Percentiles rank a stretch among this genome's conserved stretches.
These are phyloP conservation scores for Solanum sejunctum DNA, from an alignment of 257 asterid genomes.

Conservation along the genomic window DNA sequence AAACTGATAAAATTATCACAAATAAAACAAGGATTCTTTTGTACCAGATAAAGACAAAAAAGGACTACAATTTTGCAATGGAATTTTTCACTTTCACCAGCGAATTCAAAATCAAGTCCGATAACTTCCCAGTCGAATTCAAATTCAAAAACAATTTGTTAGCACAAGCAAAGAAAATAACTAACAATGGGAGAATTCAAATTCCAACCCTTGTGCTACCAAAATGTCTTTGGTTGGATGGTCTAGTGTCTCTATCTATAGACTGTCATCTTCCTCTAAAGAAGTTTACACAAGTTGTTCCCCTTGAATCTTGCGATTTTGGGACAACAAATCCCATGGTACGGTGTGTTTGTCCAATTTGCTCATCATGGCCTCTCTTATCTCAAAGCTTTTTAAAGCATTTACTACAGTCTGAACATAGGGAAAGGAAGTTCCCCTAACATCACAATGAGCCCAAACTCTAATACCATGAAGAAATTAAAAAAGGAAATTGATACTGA, in stretches of 20 bases:
- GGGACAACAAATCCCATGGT: background rate
- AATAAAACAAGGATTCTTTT: background rate
- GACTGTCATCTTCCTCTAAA: background rate
- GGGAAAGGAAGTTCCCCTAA: background rate
- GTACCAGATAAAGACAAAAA: background rate
- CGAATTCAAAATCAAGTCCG: background rate
- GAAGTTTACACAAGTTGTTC: background rate
- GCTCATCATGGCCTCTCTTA: background rate
- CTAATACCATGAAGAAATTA: background rate
- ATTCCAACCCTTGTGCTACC: background rate
- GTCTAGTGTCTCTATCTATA: background rate
- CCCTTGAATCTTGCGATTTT: background rate
- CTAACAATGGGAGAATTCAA: background rate
- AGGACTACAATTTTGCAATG: background rate
- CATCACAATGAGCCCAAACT: background rate
- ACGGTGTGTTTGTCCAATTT: background rate
- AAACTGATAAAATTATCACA: background rate
- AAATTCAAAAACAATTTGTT: background rate
- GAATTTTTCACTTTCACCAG: background rate
- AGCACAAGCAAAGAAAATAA: background rate
- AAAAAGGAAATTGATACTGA: background rate
- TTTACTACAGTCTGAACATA: background rate
- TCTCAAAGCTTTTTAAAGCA: background rate
- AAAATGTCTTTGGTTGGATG: background rate
- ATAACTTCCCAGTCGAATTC: background rate